These are phyloP conservation scores for Chionographis japonica DNA, from an alignment of 106 monocot genomes.

Conservation along the genomic window DNA sequence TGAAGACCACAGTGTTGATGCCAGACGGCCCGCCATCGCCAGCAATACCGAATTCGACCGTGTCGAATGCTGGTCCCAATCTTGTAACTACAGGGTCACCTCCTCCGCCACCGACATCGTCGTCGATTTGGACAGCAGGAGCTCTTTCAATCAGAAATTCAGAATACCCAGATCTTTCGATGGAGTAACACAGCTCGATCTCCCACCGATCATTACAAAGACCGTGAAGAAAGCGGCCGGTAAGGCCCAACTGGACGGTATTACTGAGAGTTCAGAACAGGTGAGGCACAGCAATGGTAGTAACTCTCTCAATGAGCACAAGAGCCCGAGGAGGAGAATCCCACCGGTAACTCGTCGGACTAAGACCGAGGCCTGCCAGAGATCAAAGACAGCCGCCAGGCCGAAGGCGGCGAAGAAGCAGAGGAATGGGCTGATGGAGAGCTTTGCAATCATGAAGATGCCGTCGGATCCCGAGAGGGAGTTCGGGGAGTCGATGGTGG, in stretches of 20 bases:
- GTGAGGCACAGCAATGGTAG: background rate
- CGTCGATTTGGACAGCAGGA: conserved; percentile 9
- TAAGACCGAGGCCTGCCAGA: background rate
- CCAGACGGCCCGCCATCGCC: background rate
- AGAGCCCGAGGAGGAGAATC: conserved; percentile 2
- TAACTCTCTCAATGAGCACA: background rate
- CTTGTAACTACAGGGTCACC: conserved; percentile 1
- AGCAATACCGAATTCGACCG: background rate
- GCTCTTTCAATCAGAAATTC: background rate
- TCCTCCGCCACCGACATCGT: conserved; percentile 20
- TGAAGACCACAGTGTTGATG: too few species aligned
- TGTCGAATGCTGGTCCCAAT: background rate
- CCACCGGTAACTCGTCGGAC: conserved; percentile 3
- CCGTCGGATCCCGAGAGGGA: conserved; percentile 50
- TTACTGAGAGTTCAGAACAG: background rate
- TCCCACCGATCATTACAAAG: conserved; percentile 46
- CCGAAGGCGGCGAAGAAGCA: too few species aligned
- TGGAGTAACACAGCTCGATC: conserved; percentile 2
- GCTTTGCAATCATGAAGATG: conserved; percentile 36
- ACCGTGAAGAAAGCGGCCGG: background rate
- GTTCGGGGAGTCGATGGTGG: conserved; percentile 65
- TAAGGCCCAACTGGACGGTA: background rate
- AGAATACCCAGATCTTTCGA: background rate
- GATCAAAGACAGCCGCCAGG: too few species aligned
- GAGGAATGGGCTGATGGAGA: too few species aligned